Conservation (phyloP, 2,329 filamentous ascomycete species). For the Plenodomus biglobosus region DNA sequence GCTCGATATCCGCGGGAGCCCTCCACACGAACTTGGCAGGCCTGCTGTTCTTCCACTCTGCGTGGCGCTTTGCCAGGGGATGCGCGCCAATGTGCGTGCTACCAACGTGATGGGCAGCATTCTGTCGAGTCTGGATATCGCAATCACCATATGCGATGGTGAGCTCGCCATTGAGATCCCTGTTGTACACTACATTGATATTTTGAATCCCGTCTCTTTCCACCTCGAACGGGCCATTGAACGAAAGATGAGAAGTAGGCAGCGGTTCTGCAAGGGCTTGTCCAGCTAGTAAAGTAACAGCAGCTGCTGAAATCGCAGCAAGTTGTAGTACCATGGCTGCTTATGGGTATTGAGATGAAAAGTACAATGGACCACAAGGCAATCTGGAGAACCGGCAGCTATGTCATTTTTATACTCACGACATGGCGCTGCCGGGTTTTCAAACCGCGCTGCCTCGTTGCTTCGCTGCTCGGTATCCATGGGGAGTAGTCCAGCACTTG, state of each 20-base stretch:
- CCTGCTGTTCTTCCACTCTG: slow-evolving; percentile 13
- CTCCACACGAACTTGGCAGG: slow-evolving; percentile 46
- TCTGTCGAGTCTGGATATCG: slow-evolving; percentile 1
- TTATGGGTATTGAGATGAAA: too few species aligned
- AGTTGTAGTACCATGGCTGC: too few species aligned
- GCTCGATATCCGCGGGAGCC: slow-evolving; percentile 36
- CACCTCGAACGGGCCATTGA: background rate
- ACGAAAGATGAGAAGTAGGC: background rate
- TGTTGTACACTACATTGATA: slow-evolving; percentile 19
- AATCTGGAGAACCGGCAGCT: too few species aligned
- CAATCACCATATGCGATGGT: slow-evolving; percentile 26
- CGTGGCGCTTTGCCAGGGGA: slow-evolving; percentile 22
- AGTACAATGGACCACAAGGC: too few species aligned
- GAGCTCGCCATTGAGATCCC: slow-evolving; percentile 22
- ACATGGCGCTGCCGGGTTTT: too few species aligned
- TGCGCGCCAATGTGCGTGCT: slow-evolving; percentile 24
- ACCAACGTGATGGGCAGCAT: slow-evolving; percentile 19
- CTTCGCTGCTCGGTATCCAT: too few species aligned
- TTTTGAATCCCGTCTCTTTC: slow-evolving; percentile 12
- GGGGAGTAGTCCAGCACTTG: background rate
- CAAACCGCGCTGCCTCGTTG: too few species aligned
- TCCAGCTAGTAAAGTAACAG: background rate
- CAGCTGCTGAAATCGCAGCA: background rate
- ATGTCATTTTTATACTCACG: too few species aligned
- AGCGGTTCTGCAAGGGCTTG: background rate